Conservation (phyloP, 2,329 filamentous ascomycete species). For the Apiospora marii region DNA sequence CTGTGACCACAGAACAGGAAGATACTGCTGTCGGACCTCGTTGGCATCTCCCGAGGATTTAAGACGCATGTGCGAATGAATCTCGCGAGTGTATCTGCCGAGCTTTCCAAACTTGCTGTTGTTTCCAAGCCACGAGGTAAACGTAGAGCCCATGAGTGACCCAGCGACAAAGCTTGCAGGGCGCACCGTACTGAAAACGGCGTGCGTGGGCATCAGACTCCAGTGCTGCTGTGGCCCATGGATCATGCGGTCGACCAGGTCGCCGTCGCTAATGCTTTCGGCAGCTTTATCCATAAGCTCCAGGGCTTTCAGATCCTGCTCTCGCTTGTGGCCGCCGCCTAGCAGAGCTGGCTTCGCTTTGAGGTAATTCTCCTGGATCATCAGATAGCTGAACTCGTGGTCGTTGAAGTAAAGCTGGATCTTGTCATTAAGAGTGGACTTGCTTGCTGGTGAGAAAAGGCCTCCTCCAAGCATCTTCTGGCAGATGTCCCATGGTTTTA, state of each 20-base stretch:
- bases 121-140: constrained; percentile 93
- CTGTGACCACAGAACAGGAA: constrained; percentile 86
- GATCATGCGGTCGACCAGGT: constrained; percentile 97
- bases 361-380: constrained; percentile 98
- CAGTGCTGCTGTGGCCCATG: constrained; percentile 98
- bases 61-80: constrained; percentile 96
- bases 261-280: constrained; percentile 96
- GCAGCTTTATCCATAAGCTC: constrained; percentile 89
- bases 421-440: constrained; percentile 92
- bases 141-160: constrained; percentile 75
- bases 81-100: constrained; percentile 84
- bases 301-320: constrained; percentile 81
- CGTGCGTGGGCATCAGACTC: constrained; percentile 97
- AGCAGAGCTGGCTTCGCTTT: constrained; percentile 77
- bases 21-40: constrained; percentile 92
- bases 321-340: constrained; percentile 66
- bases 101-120: constrained; percentile 87
- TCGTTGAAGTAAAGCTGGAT: constrained; percentile 99
- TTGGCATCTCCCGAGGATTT: constrained; percentile 89
- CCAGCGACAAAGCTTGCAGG: constrained; percentile 89
- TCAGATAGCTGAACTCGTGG: constrained; percentile 95
- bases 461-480: constrained; percentile 89
- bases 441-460: constrained; percentile 84
- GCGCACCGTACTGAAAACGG: constrained; percentile 91
- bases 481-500: constrained; percentile 98